Base-by-base conservation (phyloP, 257 asterid genomes). In the Salvia miltiorrhiza region DNA sequence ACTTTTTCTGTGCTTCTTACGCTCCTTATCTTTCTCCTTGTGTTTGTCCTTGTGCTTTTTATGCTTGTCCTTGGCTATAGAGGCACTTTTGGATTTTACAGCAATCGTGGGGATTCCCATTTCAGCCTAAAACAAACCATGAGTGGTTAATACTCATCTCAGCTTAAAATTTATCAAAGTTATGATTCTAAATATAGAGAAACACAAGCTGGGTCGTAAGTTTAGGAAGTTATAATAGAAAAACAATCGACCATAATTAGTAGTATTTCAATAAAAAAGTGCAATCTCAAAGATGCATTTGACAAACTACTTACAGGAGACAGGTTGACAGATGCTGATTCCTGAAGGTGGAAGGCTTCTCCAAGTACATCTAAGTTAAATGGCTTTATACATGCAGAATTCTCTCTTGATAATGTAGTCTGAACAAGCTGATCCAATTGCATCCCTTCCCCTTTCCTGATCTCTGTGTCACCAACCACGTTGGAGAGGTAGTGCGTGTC, bases 391-490 rank as follows among this genome's bases (percentile, higher is more conserved):
- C 57, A 4, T 9, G 69, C 37, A 23, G 20, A 14, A 44, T 60
- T 44, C 12, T 74, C 75, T 58, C 77, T 76, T 3, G 74, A 28
- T 41, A 37, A 65, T 21, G 71, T 44, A 14, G 48, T 73, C 52
- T 26, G 77, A 49, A 80, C 30, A 47, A 85, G 86, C 77, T 80
- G 77, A 66, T 56, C 76, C 78, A 85, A 74, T 69, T 85, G 86
- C 85, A 80, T 80, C 33, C 84, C 88, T 72, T 85, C 84, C 33
- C 90, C 90, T 76, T 78, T 80, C 70, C 87, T 76, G 26, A 82
- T 82, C 57, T 71, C 78, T 11, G 77, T 79, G 70, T 84, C 85
- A 48, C 90, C 85, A 65, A 80, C 85, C 53, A 85, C 85, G 70
- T 80, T 82, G 68, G n/a, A 19, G 13, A 85, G 87, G 71, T 82